Evolutionary conservation across 2,329 filamentous ascomycete species (phyloP).

Genomic region (Colletotrichum shisoi): DNA sequence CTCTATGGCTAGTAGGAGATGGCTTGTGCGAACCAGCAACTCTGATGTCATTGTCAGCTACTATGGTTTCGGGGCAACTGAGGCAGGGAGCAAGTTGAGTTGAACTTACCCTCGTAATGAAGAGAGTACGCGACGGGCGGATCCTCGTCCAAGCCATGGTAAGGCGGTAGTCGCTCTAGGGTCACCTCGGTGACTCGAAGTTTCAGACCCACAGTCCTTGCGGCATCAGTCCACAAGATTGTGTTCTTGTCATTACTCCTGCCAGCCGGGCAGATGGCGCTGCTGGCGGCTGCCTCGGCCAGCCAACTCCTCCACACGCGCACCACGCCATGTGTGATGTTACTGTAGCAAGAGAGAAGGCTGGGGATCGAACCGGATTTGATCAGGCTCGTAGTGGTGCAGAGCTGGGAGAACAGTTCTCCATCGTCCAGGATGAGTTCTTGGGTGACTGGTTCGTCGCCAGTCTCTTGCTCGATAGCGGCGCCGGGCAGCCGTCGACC

Average conservation of each 20-base stretch:
- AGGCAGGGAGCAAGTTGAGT: neutral
- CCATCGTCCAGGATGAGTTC: constrained; percentile 71
- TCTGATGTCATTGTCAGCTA: constrained; percentile 58
- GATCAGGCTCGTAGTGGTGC: constrained; percentile 72
- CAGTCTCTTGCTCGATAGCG: constrained; percentile 43
- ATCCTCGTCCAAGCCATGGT: constrained; percentile 68
- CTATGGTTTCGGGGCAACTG: neutral
- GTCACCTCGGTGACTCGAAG: constrained; percentile 62
- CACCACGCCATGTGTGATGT: constrained; percentile 72
- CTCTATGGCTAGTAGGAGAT: constrained; percentile 71
- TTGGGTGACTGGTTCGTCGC: constrained; percentile 61
- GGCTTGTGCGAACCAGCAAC: constrained; percentile 69
- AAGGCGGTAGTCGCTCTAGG: constrained; percentile 59
- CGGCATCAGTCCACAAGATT: constrained; percentile 73
- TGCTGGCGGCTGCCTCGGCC: constrained; percentile 59
- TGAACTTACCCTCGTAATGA: constrained; percentile 71
- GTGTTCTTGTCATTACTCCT: constrained; percentile 40
- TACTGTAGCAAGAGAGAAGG: constrained; percentile 70
- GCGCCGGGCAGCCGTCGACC: constrained; percentile 43
- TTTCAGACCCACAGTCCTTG: constrained; percentile 71
- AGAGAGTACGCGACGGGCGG: constrained; percentile 73
- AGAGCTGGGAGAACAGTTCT: constrained; percentile 79
- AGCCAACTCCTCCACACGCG: constrained; percentile 79
- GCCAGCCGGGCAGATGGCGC: constrained; percentile 44
- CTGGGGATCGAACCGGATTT: constrained; percentile 68